Evolutionary conservation across 768 basidiomycete genomes (phyloP).

Genomic region (Daedaleopsis sinensis): DNA sequence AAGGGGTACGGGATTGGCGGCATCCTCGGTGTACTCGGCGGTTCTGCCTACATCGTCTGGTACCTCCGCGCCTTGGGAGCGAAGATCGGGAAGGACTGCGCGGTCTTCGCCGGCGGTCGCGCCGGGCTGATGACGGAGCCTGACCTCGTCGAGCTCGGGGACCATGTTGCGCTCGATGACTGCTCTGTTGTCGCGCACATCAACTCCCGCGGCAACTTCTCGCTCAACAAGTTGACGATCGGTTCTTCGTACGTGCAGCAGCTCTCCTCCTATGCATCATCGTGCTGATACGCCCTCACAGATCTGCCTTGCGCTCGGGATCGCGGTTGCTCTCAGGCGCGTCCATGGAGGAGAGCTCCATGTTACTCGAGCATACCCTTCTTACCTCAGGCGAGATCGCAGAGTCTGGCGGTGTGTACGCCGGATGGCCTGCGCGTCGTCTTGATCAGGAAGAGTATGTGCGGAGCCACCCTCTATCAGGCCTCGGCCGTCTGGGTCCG

Average conservation of each 20-base stretch:
- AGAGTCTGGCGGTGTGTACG: slow-evolving; percentile 43
- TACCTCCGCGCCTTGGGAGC: slow-evolving; percentile 43
- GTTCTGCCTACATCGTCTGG: slow-evolving; percentile 48
- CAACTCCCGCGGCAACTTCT: slow-evolving; percentile 51
- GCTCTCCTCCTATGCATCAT: background rate
- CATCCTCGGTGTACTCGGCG: slow-evolving; percentile 42
- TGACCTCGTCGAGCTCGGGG: slow-evolving; percentile 48
- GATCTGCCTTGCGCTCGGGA: slow-evolving; percentile 49
- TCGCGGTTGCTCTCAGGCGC: slow-evolving; percentile 52
- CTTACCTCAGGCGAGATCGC: slow-evolving; percentile 51
- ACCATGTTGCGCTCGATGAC: slow-evolving; percentile 47
- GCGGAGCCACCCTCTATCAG: slow-evolving; percentile 10
- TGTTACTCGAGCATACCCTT: slow-evolving; percentile 53
- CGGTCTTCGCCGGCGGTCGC: slow-evolving; percentile 46
- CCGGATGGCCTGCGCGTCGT: slow-evolving; percentile 48
- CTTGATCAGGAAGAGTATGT: slow-evolving; percentile 23
- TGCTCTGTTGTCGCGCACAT: slow-evolving; percentile 54
- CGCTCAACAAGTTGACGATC: slow-evolving; percentile 45
- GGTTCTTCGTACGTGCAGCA: slow-evolving; percentile 36
- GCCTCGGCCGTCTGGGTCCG: slow-evolving; percentile 5
- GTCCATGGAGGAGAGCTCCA: slow-evolving; percentile 51
- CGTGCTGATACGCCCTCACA: slow-evolving; percentile 14
- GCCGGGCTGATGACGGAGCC: slow-evolving; percentile 51
- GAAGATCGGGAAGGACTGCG: slow-evolving; percentile 47
- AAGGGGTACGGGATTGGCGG: slow-evolving; percentile 47